These are phyloP conservation scores for Intubia oerlemansii DNA, from an alignment of 2,329 filamentous ascomycete genomes.

Conservation along the genomic window DNA sequence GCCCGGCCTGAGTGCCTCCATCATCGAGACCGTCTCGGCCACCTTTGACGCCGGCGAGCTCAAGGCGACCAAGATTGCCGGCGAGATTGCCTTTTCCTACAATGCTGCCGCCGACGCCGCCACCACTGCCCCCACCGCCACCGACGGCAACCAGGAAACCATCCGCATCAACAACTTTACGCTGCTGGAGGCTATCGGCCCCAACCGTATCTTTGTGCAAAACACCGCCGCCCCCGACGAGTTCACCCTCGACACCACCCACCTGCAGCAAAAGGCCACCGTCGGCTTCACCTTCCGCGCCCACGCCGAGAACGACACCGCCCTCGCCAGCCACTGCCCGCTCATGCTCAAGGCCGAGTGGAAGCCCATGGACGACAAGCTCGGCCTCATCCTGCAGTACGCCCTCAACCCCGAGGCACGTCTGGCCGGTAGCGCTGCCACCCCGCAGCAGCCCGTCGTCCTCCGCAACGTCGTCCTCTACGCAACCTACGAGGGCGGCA, in stretches of 20 bases:
- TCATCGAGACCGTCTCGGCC: constrained; percentile 81
- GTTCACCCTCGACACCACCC: constrained; percentile 54
- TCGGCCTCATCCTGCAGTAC: constrained; percentile 73
- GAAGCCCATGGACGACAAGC: constrained; percentile 68
- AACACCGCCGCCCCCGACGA: constrained; percentile 48
- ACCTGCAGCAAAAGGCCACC: constrained; percentile 46
- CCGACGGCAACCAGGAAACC: constrained; percentile 24
- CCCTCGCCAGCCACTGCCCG: constrained; percentile 39
- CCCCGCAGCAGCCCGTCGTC: constrained; percentile 14
- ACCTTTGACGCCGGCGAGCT: constrained; percentile 56
- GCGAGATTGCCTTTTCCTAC: constrained; percentile 80
- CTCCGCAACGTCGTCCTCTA: constrained; percentile 56
- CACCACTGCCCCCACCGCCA: too few species aligned
- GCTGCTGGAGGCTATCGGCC: constrained; percentile 76
- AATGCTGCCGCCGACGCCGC: constrained; percentile 27
- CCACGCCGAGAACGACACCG: constrained; percentile 37
- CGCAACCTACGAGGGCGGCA: constrained; percentile 46
- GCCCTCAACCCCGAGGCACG: constrained; percentile 55
- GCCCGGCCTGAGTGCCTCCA: constrained; percentile 65
- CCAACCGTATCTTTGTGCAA: constrained; percentile 77
- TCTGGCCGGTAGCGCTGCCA: too few species aligned
- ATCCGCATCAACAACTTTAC: constrained; percentile 78
- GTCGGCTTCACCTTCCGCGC: constrained; percentile 88
- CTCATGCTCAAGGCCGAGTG: constrained; percentile 54
- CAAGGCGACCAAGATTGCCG: constrained; percentile 53